Percentiles rank a stretch among this genome's conserved stretches.
phyloP scores from a whole-genome alignment of 345 rosid species.

The Hypericum androsaemum region DNA sequence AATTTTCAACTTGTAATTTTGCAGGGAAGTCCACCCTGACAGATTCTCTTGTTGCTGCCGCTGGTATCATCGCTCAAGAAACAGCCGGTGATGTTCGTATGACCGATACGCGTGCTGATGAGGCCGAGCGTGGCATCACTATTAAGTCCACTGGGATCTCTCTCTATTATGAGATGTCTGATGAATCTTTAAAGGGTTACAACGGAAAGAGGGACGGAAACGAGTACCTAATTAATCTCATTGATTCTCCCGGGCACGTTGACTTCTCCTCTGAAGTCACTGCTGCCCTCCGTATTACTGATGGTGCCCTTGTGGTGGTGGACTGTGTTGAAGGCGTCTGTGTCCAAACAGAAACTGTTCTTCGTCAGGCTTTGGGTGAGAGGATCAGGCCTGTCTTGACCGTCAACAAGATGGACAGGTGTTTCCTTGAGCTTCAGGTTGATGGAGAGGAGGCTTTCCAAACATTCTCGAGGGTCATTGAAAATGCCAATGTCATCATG shows the following conservation, averaged over 20 bases:
- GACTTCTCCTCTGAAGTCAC: constrained; percentile 85
- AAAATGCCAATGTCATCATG: constrained; percentile 78
- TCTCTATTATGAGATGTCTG: constrained; percentile 61
- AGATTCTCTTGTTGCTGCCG: constrained; percentile 88
- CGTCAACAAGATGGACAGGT: constrained; percentile 87
- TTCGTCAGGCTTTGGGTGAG: constrained; percentile 75
- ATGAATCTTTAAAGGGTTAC: constrained; percentile 39
- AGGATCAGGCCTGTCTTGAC: constrained; percentile 81
- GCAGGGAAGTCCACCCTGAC: constrained; percentile 79
- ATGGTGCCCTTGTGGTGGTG: constrained; percentile 81
- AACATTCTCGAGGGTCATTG: constrained; percentile 65
- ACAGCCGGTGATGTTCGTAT: constrained; percentile 87
- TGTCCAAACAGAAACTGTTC: constrained; percentile 78
- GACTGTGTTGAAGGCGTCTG: constrained; percentile 85
- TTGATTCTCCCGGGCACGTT: constrained; percentile 78
- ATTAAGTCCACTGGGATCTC: constrained; percentile 84
- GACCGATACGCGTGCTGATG: constrained; percentile 81
- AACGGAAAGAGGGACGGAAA: constrained; percentile 55
- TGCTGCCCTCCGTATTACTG: constrained; percentile 84
- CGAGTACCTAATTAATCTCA: constrained; percentile 73
- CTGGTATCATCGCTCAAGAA: constrained; percentile 85
- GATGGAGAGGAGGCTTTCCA: constrained; percentile 91
- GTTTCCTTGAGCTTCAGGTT: constrained; percentile 82
- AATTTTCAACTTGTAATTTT: background rate
- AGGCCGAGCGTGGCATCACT: constrained; percentile 85